A percentile compares a stretch with the other conserved stretches of the same genome.
phyloP scores from a whole-genome alignment of 1,284 basidiomycete species.

The Leccinum solheimii region DNA sequence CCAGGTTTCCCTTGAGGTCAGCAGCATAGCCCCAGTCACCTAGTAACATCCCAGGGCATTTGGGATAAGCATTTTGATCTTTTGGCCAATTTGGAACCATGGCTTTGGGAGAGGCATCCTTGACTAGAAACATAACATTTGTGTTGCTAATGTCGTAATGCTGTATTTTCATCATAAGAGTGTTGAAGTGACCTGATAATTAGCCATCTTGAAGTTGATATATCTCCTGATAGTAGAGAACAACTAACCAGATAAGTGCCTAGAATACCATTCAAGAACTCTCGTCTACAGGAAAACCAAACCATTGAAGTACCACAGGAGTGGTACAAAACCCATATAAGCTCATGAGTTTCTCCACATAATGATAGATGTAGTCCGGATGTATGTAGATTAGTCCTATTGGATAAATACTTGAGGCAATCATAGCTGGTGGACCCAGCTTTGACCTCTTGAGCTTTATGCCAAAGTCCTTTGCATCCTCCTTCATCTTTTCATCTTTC shows the following conservation, averaged over 20 bases:
- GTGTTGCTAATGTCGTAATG: neutral
- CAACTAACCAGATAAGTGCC: neutral
- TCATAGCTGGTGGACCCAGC: no score
- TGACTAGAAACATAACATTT: neutral
- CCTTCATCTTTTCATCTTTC: no score
- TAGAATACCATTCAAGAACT: neutral
- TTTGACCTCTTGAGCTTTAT: no score
- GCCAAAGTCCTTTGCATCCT: no score
- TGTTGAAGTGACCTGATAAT: neutral
- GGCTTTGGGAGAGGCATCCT: neutral
- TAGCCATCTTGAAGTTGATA: neutral
- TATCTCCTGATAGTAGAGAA: neutral
- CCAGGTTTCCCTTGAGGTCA: neutral
- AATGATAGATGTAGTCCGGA: no score
- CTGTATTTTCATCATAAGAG: neutral
- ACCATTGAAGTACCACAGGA: neutral
- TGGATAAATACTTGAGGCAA: no score
- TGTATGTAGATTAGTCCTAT: no score
- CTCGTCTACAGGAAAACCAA: neutral
- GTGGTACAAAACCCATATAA: neutral
- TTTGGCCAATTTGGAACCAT: neutral
- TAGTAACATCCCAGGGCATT: neutral
- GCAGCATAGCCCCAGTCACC: neutral
- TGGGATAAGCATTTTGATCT: neutral
- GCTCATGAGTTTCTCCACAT: neutral